phyloP scores from a whole-genome alignment of 169 alveolate species.

The Plasmodium cynomolgi region DNA sequence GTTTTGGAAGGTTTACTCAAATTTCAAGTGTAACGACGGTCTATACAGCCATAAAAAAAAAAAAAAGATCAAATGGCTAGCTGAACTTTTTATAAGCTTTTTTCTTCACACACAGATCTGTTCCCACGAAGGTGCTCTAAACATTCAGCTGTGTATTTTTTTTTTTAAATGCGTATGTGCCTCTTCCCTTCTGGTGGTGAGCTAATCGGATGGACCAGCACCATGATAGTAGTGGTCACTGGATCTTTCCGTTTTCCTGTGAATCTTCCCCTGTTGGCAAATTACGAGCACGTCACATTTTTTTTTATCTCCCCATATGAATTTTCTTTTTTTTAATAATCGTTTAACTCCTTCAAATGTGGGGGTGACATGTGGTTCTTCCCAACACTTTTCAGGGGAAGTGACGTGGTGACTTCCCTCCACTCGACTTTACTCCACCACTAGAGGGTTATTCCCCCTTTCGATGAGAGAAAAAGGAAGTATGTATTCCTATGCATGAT shows the following conservation, averaged over 20 bases:
- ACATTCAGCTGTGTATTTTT: background rate
- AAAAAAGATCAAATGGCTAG: background rate
- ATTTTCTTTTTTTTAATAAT: no score
- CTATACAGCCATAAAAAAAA: background rate
- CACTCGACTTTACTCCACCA: background rate
- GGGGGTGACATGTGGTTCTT: background rate
- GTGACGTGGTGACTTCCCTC: background rate
- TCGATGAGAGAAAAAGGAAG: background rate
- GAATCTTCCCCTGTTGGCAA: no score
- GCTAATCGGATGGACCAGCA: no score
- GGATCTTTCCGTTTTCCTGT: no score
- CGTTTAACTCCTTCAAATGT: background rate
- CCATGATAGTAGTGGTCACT: no score
- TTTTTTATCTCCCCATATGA: no score
- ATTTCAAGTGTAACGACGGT: background rate
- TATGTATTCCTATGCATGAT: background rate
- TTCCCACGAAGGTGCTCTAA: background rate
- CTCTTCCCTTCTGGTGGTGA: no score
- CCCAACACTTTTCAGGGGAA: background rate
- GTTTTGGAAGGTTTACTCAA: background rate
- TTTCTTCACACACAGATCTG: background rate
- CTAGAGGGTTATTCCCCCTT: background rate
- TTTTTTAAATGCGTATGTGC: no score
- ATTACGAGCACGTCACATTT: no score
- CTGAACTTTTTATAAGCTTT: background rate